Conservation (phyloP, 1,284 basidiomycete genomes). For the Grifola frondosa region DNA sequence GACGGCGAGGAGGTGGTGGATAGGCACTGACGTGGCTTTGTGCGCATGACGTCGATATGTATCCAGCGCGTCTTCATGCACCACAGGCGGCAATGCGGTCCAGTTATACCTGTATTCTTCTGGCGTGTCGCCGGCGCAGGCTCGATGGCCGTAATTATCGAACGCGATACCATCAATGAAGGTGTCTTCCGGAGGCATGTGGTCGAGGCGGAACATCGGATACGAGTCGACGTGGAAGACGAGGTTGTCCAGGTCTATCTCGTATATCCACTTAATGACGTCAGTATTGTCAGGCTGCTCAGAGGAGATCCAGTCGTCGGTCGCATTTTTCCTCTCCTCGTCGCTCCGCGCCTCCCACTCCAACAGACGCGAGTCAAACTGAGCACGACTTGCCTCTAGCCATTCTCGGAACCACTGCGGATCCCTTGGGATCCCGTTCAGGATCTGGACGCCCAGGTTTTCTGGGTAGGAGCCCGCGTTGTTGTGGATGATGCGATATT, state of each 20-base stretch:
- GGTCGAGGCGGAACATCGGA: constrained; percentile 21
- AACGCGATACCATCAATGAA: constrained; percentile 16
- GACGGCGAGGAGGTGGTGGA: background rate
- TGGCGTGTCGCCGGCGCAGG: constrained; percentile 1
- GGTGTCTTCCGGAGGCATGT: constrained; percentile 19
- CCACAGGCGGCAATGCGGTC: background rate
- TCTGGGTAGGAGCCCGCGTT: no score
- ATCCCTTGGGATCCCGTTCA: no score
- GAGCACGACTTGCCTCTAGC: no score
- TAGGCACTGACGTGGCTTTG: background rate
- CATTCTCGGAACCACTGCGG: no score
- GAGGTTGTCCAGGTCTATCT: constrained; percentile 23
- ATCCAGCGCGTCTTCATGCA: background rate
- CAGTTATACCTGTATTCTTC: background rate
- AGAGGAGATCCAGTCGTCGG: no score
- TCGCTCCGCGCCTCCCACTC: no score
- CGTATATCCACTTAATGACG: constrained; percentile 25
- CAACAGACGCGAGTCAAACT: no score
- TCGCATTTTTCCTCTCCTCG: no score
- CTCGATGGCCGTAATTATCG: constrained; percentile 16
- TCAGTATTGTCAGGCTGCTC: no score
- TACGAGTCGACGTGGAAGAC: constrained; percentile 19
- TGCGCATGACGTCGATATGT: background rate
- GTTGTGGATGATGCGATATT: no score
- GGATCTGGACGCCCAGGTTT: no score